Base-by-base conservation (phyloP, 1,284 basidiomycete species). In the Cutaneotrichosporon sp. region DNA sequence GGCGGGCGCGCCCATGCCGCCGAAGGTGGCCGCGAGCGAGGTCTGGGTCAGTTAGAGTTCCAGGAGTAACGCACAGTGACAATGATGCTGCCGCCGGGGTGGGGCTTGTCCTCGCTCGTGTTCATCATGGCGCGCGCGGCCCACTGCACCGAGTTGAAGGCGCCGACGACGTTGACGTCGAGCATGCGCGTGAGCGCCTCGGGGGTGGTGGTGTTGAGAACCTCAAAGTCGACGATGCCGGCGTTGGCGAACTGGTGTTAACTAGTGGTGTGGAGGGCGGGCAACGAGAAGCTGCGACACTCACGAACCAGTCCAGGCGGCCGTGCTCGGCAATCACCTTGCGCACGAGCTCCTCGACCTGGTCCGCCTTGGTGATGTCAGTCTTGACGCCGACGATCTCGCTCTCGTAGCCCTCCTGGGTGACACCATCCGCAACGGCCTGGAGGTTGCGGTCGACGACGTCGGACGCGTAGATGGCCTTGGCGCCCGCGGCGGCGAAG, bases 301-400 rank as follows among this genome's bases (percentile, higher is more conserved):
- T 25, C 53, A 64, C 63, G 25, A 64, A 61, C 63, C 63, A 64
- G 53, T 64, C 63, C 9, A 64, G 56, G 13, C 63, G 59, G 7
- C 59, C 59, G 14, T 60, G 46, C 46, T 64, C 63, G 31, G 51
- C 45, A 20, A 64, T 61, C 18, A 64, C 54, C 9, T 33, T 52
- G 52, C 59, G 51, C 25, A 64, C 59, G 4, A 64, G 59, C 4
- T 36, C 49, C 53, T 64, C 59, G n/a, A 64, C 59, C 59, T 64
- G 45, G 47, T 61, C 59, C 20, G 38, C 55, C 43, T 60, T 60
- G 25, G 63, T 60, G 38, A 64, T 58, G 54, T 64, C 56, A 2
- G 52, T 51, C 34, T 58, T 51, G 24, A 59, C 57, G 33, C 50
- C 54, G 13, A 60, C 18, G n/a, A 65, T 33, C 49, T 54, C 24